Conservation (phyloP, 116 monocot genomes). For the Zostera marina region DNA sequence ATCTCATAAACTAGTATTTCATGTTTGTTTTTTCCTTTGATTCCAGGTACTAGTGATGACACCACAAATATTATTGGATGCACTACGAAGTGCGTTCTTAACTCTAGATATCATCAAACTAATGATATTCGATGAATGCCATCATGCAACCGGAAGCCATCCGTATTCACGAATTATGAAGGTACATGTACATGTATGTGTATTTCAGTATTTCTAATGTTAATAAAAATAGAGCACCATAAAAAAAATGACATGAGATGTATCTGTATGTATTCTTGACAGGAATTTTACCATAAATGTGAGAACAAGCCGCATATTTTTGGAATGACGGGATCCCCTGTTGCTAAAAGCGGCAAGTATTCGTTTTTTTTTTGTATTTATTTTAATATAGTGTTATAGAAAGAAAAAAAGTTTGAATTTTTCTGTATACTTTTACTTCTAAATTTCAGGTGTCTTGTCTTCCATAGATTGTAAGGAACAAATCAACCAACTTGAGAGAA, state of each 20-base stretch:
- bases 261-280: not conserved
- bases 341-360: constrained; percentile 65
- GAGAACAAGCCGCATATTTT: constrained; percentile 45
- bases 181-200: constrained; percentile 20
- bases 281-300: constrained; percentile 84
- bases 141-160: constrained; percentile 74
- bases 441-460: constrained; percentile 52
- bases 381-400: not conserved
- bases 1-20: not conserved
- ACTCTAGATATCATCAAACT: constrained; percentile 33
- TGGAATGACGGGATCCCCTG: constrained; percentile 89
- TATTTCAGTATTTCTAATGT: too few relatives aligned
- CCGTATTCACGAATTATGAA: constrained; percentile 78
- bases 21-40: not conserved
- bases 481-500: constrained; percentile 58
- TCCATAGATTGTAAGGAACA: constrained; percentile 51
- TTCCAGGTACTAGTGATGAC: constrained; percentile 90
- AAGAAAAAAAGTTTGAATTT: not conserved
- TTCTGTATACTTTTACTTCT: not conserved
- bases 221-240: too few relatives aligned
- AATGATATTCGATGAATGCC: constrained; percentile 87
- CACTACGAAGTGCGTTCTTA: constrained; percentile 67
- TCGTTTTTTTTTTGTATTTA: not conserved
- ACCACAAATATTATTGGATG: constrained; percentile 75
- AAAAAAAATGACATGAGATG: too few relatives aligned